Base-by-base conservation (phyloP, 805 yeast genomes). In the Myxozyma neotropica region DNA sequence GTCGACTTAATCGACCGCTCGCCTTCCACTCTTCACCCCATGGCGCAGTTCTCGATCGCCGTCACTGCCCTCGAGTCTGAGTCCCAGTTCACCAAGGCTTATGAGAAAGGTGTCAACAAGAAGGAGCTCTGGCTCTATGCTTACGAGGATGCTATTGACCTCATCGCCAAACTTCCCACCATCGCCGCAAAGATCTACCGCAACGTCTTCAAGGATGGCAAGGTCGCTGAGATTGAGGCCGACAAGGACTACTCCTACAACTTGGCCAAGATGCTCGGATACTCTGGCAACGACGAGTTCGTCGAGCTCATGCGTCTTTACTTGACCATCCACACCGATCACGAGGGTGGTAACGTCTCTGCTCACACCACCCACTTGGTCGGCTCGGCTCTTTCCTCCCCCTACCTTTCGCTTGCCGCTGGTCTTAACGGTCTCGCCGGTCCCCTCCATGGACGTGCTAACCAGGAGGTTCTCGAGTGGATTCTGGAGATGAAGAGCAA, bases 301-400 rank as follows among this genome's bases (percentile, higher is more conserved):
- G 81, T 84, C 59, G 92, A 88, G 74, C 81, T 88, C 70, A 83
- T 88, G 84, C 84, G 95, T 78, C 79, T 88, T 68, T 88, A 88
- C 81, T 75, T 87, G 71, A 84, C 93, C 63, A 84, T 88, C 72
- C 95, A 88, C 80, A 83, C 90, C 57, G 95, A 88, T 74, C 95
- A 88, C 78, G 95, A 88, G 80, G 95, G 94, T 78, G 94, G 94
- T 75, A 87, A 87, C 73, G 94, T 87, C 62, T 85, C 90, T 64
- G 94, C 94, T 50, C 94, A 87, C 78, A 84, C 94, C 66, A 87
- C 94, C 59, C 93, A 88, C 76, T 78, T 87, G 72, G 94, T 87
- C 64, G 94, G 94, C 69, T 86, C 92, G 10, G 92, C 94, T 44
- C 79, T 87, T 65, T 83, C 89, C 31, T 85, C 89, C 46, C 93